phyloP scores from a whole-genome alignment of 495 filamentous ascomycete genomes.

The Hyaloscypha bicolor region DNA sequence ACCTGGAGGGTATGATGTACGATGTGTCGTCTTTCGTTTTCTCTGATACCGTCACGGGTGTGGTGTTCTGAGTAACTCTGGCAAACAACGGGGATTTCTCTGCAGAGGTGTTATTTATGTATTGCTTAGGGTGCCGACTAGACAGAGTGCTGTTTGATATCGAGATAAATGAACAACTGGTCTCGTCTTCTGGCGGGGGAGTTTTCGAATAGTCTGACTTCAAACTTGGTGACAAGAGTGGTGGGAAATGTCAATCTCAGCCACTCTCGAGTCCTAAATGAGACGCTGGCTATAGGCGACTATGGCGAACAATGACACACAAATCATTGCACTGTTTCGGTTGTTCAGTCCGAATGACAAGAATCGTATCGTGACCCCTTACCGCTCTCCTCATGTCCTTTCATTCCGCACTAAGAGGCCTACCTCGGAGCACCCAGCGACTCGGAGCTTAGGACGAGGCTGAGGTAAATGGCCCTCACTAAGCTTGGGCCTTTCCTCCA shows the following conservation, averaged over 20 bases:
- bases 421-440: too few relatives aligned
- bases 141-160: neutral
- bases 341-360: too few relatives aligned
- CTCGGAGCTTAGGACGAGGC: too few relatives aligned
- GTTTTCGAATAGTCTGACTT: neutral
- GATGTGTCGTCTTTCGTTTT: neutral
- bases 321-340: too few relatives aligned
- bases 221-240: neutral
- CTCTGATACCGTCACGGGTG: neutral
- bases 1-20: neutral
- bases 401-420: too few relatives aligned
- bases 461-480: neutral
- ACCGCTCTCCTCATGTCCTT: too few relatives aligned
- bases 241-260: too few relatives aligned
- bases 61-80: neutral
- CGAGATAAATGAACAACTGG: neutral
- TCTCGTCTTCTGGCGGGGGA: neutral
- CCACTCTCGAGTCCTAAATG: too few relatives aligned
- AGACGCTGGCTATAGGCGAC: too few relatives aligned
- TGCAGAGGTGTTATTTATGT: constrained; percentile 1
- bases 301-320: too few relatives aligned
- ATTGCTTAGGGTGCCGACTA: neutral
- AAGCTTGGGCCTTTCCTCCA: neutral
- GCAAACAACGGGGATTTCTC: neutral
- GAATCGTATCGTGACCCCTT: too few relatives aligned